Conservation (phyloP, 2,329 filamentous ascomycete genomes). For the Polychaeton citri region DNA sequence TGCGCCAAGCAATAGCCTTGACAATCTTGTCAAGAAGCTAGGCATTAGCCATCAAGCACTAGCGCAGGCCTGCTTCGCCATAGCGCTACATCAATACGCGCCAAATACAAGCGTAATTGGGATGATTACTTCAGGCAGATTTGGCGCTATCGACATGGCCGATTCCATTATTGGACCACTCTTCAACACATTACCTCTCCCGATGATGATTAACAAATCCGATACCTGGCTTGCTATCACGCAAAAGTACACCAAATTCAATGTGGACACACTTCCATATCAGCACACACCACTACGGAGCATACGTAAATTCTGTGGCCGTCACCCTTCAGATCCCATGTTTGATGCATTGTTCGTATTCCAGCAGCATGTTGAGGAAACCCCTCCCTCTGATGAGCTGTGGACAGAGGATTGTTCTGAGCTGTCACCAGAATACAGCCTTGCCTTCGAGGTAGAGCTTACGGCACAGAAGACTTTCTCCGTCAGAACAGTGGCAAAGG, state of each 20-base stretch:
- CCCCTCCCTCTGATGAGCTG: conserved; percentile 14
- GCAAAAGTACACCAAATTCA: conserved; percentile 55
- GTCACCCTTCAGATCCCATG: conserved; percentile 40
- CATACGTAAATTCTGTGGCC: conserved; percentile 65
- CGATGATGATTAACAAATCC: conserved; percentile 30
- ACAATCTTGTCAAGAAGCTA: conserved; percentile 40
- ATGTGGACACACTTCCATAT: conserved; percentile 52
- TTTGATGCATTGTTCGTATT: conserved; percentile 81
- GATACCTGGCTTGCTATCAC: conserved; percentile 50
- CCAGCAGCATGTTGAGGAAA: conserved; percentile 33
- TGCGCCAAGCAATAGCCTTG: conserved; percentile 2
- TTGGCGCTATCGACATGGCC: conserved; percentile 51
- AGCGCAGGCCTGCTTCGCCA: conserved; percentile 61
- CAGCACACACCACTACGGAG: conserved; percentile 69
- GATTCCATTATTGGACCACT: conserved; percentile 65
- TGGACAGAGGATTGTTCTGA: conserved; percentile 44
- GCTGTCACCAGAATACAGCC: conserved; percentile 51
- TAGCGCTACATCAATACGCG: conserved; percentile 43
- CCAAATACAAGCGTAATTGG: conserved; percentile 46
- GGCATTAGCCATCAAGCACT: conserved; percentile 69
- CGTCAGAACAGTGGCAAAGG: conserved; percentile 48
- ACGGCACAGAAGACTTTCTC: conserved; percentile 34
- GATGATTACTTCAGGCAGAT: conserved; percentile 65
- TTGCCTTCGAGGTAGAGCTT: conserved; percentile 63
- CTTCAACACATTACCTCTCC: conserved; percentile 79